phyloP scores from a whole-genome alignment of 2,329 filamentous ascomycete species.

The Botryotinia convoluta region DNA sequence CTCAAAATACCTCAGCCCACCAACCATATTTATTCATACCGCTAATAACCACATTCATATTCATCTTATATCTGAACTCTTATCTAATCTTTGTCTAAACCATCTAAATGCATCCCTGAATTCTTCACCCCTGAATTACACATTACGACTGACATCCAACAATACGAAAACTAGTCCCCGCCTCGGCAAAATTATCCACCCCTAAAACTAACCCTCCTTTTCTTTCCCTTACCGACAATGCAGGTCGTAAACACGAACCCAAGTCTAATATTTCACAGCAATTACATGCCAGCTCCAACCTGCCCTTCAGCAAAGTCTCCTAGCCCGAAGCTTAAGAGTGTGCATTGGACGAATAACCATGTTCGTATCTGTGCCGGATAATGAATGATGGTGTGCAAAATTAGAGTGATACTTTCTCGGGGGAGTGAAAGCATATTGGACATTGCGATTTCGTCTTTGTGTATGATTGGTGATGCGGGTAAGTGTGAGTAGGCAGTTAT shows the following conservation, averaged over 20 bases:
- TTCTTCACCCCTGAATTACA: neutral
- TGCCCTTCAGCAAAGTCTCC: neutral
- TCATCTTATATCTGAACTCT: neutral
- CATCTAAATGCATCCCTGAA: neutral
- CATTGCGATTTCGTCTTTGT: neutral
- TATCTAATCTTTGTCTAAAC: neutral
- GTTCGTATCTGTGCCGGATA: slow-evolving; percentile 1
- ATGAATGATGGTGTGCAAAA: neutral
- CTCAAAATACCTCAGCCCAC: neutral
- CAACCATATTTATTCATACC: neutral
- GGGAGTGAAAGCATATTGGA: neutral
- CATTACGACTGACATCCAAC: neutral
- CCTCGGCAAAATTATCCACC: neutral
- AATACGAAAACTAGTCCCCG: neutral
- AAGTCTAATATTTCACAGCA: neutral
- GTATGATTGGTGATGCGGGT: neutral
- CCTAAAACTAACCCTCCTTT: neutral
- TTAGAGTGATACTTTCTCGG: neutral
- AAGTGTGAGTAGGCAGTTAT: neutral
- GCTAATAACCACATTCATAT: neutral
- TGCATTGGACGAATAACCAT: neutral
- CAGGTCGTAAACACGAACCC: neutral
- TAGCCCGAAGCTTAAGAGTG: neutral
- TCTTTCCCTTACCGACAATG: neutral
- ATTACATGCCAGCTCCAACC: neutral